Percentiles rank a stretch among this genome's conserved stretches.
These are phyloP conservation scores for Citrus sp. DNA, from an alignment of 345 rosid species.

Conservation along the genomic window DNA sequence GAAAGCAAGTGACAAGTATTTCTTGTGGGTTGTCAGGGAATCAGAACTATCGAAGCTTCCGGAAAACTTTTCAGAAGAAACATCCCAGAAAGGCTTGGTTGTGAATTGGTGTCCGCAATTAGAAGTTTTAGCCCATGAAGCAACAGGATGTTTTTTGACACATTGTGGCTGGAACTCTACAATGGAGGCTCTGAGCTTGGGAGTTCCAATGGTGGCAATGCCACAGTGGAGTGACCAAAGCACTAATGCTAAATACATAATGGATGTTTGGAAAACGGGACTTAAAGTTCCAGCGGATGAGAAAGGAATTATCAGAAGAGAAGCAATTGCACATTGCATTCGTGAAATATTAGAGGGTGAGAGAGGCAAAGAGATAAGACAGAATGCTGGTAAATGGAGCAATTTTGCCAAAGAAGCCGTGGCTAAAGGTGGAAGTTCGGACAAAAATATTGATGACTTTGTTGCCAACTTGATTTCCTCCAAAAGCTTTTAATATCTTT, in stretches of 20 bases:
- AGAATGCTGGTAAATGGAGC: slow-evolving; percentile 29
- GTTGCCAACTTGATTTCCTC: slow-evolving; percentile 2
- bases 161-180: slow-evolving; percentile 48
- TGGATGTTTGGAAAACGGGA: slow-evolving; percentile 42
- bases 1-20: slow-evolving; percentile 2
- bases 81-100: slow-evolving; percentile 17
- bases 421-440: slow-evolving; percentile 31
- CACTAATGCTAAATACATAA: slow-evolving; percentile 34
- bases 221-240: slow-evolving; percentile 49
- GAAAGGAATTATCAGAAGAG: slow-evolving; percentile 21
- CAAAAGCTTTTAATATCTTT: slow-evolving; percentile 13
- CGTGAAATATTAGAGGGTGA: slow-evolving; percentile 31
- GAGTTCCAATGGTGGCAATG: slow-evolving; percentile 44
- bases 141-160: slow-evolving; percentile 37
- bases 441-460: slow-evolving; percentile 28
- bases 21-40: slow-evolving; percentile 37
- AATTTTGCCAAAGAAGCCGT: slow-evolving; percentile 23
- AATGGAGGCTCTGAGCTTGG: slow-evolving; percentile 41
- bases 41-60: slow-evolving; percentile 30
- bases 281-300: slow-evolving; percentile 18
- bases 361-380: slow-evolving; percentile 23
- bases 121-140: slow-evolving; percentile 29
- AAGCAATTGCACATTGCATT: slow-evolving; percentile 17
- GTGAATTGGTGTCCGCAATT: slow-evolving; percentile 37
- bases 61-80: slow-evolving; percentile 7